Conservation (phyloP, 257 asterid genomes). For the Primulina huaijiensis region DNA sequence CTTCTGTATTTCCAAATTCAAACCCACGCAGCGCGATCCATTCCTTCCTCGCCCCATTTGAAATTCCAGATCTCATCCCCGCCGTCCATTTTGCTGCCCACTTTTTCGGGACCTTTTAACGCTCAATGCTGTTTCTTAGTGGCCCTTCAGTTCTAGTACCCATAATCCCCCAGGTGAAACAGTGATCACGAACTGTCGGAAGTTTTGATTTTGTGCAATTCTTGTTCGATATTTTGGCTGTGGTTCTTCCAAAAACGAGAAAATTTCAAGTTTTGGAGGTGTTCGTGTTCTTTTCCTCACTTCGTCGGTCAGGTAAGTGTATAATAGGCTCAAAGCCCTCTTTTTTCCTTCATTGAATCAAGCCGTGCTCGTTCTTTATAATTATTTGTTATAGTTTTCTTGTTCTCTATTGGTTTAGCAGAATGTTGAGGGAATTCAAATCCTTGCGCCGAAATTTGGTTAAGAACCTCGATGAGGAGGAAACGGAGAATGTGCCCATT, state of each 20-base stretch:
- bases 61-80: conserved; percentile 37
- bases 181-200: neutral
- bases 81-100: conserved; percentile 29
- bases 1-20: conserved; percentile 30
- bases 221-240: neutral
- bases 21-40: conserved; percentile 39
- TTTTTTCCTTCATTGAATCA: conserved; percentile 18
- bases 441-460: conserved; percentile 71
- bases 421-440: conserved; percentile 89
- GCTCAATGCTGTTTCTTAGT: conserved; percentile 12
- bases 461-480: conserved; percentile 59
- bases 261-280: conserved; percentile 52
- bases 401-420: conserved; percentile 26
- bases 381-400: neutral
- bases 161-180: conserved; percentile 6
- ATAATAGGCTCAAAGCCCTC: neutral
- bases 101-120: conserved; percentile 16
- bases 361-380: neutral
- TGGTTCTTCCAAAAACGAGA: conserved; percentile 22
- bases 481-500: conserved; percentile 75
- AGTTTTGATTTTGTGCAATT: neutral
- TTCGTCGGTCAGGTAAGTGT: conserved; percentile 60
- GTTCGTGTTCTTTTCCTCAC: conserved; percentile 51
- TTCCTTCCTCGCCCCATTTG: conserved; percentile 16
- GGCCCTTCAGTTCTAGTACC: conserved; percentile 5